Evolutionary conservation across 345 rosid genomes (phyloP), one percentile per base, ranked within the genome.

Genomic region (Jatropha curcas): DNA sequence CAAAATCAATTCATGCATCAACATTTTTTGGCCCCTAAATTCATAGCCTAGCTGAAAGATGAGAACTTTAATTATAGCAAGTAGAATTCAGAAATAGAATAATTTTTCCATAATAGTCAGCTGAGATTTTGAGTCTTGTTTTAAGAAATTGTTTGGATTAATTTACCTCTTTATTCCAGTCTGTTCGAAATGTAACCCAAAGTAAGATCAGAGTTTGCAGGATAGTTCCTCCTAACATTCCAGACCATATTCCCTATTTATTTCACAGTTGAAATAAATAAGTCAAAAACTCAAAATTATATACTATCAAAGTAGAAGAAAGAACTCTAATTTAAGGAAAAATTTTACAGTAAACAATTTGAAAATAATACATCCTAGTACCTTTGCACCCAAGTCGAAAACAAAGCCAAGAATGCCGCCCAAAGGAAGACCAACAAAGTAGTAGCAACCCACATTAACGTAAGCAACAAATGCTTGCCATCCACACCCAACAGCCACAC

Each of bases 401-500:
- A 72, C 83, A 75, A 89, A 87, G 22, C 94, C 94, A 24, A 88
- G 84, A 78, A 89, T 0, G 82, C 85, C 0, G 83, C 94, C 78
- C 70, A 0, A 0, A 10, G 92, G 92, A 72, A 89, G 61, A 30
- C 94, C 92, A 57, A 86, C 73, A 7, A 83, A 6, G 68, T 89
- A 88, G 63, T 87, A 89, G 48, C 92, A 87, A 31, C 84, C 89
- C 3, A 89, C 77, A 10, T 89, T 89, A 27, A 87, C 90, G 43
- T 85, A 83, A 1, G 94, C 92, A 41, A 89, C 90, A 43, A 77
- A 84, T 9, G 90, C 76, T 66, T 87, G 94, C 90, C 94, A 89
- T 78, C 92, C 94, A 56, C 94, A 84, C 20, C 94, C 94, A 50
- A 89, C 89, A 2, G 94, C 91, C 81, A 87, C 91, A 12, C 94